These are phyloP conservation scores for Seminavis robusta DNA, from an alignment of 108 stramenopile genomes.

Conservation along the genomic window DNA sequence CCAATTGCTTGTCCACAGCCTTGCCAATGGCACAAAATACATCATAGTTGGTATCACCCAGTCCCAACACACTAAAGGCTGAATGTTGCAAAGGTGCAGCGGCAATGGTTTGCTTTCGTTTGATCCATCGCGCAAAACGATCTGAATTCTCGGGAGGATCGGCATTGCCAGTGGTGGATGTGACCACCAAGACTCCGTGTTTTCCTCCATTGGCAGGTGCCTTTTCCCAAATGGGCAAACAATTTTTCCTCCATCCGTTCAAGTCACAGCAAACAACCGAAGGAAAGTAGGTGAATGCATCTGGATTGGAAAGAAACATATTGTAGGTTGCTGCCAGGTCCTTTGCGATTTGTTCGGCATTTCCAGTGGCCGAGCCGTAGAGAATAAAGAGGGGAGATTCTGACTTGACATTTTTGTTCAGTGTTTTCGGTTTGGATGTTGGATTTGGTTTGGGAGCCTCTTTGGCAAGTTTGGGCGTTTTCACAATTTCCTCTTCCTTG, in stretches of 20 bases:
- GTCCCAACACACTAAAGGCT: constrained; percentile 64
- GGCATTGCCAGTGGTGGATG: constrained; percentile 90
- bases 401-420: constrained; percentile 20
- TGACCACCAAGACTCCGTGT: constrained; percentile 65
- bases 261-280: constrained; percentile 57
- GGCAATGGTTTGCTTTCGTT: constrained; percentile 44
- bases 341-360: constrained; percentile 79
- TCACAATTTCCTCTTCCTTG: background rate
- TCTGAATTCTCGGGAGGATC: constrained; percentile 86
- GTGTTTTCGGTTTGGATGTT: background rate
- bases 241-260: constrained; percentile 66
- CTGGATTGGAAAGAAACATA: constrained; percentile 25
- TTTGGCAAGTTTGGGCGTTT: background rate
- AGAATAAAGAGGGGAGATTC: constrained; percentile 62
- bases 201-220: constrained; percentile 24
- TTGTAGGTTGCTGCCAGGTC: constrained; percentile 60
- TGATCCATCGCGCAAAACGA: constrained; percentile 67
- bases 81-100: constrained; percentile 42
- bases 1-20: constrained; percentile 52
- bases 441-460: background rate
- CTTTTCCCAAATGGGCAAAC: constrained; percentile 39
- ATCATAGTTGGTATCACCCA: constrained; percentile 90
- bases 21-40: constrained; percentile 80
- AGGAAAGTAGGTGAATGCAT: constrained; percentile 44
- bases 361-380: constrained; percentile 77